Evolutionary conservation across 176 grass and related monocot genomes (phyloP).

Genomic region (Paspalum vaginatum): DNA sequence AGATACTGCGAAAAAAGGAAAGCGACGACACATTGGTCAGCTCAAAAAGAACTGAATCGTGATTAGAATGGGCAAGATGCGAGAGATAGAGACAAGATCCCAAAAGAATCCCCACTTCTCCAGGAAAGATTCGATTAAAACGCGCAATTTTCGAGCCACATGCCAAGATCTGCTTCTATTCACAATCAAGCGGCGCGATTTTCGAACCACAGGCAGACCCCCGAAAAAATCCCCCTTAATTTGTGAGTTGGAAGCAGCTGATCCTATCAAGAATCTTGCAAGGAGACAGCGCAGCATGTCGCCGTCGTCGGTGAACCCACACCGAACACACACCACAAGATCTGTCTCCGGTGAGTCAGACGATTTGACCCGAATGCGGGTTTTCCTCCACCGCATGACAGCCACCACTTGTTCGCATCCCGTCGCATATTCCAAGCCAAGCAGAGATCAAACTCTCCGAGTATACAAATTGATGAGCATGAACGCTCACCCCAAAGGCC

Average conservation of each 20-base stretch:
- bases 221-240: not conserved
- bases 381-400: slow-evolving; percentile 5
- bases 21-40: not conserved
- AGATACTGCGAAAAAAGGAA: slow-evolving; percentile 53
- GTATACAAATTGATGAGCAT: not conserved
- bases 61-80: not conserved
- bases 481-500: not conserved
- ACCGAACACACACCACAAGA: slow-evolving; percentile 3
- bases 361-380: slow-evolving; percentile 33
- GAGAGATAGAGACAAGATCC: not conserved
- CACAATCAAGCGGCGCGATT: not conserved
- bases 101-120: not conserved
- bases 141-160: not conserved
- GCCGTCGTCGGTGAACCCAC: slow-evolving; percentile 20
- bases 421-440: slow-evolving; percentile 30
- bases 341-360: slow-evolving; percentile 31
- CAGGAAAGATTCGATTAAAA: slow-evolving; percentile 18
- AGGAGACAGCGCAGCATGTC: slow-evolving; percentile 19
- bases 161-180: not conserved
- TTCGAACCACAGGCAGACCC: slow-evolving; percentile 5
- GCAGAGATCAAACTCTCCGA: not conserved
- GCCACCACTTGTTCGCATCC: slow-evolving; percentile 7
- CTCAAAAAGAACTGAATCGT: slow-evolving; percentile 9
- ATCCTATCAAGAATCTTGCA: slow-evolving; percentile 21
- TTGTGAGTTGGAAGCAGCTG: slow-evolving; percentile 14